Evolutionary conservation across 257 asterid genomes (phyloP).

Genomic region (Primulina tabacum): DNA sequence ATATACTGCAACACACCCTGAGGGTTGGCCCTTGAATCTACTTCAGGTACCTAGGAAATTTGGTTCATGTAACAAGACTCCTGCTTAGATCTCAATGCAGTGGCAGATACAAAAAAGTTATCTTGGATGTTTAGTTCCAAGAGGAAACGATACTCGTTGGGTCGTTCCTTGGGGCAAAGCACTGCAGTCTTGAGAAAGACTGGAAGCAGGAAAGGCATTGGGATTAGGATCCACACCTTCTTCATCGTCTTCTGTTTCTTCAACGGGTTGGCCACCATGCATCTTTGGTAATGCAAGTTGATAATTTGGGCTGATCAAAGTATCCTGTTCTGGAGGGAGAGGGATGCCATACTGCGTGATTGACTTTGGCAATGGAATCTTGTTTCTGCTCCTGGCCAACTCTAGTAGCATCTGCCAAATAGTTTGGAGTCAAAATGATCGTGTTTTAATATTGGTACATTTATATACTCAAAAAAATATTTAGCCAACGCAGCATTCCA

Average conservation of each 20-base stretch:
- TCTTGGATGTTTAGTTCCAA: conserved; percentile 60
- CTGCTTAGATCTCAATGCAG: not conserved
- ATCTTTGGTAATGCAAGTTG: conserved; percentile 67
- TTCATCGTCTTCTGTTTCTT: conserved; percentile 84
- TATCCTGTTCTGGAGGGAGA: conserved; percentile 79
- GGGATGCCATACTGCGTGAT: conserved; percentile 55
- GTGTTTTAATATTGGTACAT: not conserved
- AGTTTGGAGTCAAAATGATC: conserved; percentile 1
- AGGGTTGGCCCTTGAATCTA: too few relatives aligned
- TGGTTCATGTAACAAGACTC: not conserved
- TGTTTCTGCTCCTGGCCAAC: conserved; percentile 80
- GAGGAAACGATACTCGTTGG: conserved; percentile 75
- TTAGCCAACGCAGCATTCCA: not conserved
- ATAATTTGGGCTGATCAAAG: conserved; percentile 80
- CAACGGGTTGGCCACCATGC: conserved; percentile 41
- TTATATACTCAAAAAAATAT: not conserved
- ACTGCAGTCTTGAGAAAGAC: conserved; percentile 42
- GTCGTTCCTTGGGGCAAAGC: conserved; percentile 60
- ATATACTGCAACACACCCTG: too few relatives aligned
- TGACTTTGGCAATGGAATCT: conserved; percentile 70
- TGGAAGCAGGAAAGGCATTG: conserved; percentile 25
- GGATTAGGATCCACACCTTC: conserved; percentile 45
- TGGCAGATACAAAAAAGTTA: conserved; percentile 6
- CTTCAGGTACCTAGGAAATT: too few relatives aligned
- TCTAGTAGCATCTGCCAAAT: conserved; percentile 65